Percentiles rank a stretch among this genome's conserved stretches.
Conservation (phyloP, 169 alveolate species). For the Plasmodium malariae region DNA sequence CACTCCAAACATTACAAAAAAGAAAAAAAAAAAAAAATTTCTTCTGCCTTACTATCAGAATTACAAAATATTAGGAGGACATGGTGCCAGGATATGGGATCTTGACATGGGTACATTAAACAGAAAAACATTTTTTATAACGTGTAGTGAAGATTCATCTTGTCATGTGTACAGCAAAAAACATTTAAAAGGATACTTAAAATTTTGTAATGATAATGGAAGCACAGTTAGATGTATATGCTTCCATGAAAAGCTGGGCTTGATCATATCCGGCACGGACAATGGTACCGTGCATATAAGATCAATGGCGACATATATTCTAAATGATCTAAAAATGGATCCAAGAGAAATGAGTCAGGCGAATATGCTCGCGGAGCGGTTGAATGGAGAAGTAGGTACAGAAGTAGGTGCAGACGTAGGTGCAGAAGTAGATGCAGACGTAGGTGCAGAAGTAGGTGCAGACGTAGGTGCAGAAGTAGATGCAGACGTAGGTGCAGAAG, state of each 20-base stretch:
- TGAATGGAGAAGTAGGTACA: no score
- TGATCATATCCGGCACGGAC: slow-evolving; percentile 23
- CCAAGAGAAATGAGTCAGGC: no score
- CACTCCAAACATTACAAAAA: not conserved
- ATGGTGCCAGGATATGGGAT: slow-evolving; percentile 73
- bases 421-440: no score
- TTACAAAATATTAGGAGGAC: slow-evolving; percentile 40
- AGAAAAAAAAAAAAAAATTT: not conserved
- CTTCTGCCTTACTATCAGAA: not conserved
- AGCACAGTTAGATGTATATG: slow-evolving; percentile 50
- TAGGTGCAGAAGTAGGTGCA: no score
- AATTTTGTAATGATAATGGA: slow-evolving; percentile 26
- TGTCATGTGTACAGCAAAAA: slow-evolving; percentile 39
- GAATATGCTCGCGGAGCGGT: not conserved
- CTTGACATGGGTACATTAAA: slow-evolving; percentile 42
- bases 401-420: no score
- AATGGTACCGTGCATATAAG: slow-evolving; percentile 40
- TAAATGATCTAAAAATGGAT: no score
- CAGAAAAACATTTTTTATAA: slow-evolving; percentile 26
- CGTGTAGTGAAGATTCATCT: slow-evolving; percentile 70
- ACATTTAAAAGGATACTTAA: not conserved
- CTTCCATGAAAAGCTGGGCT: slow-evolving; percentile 4
- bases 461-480: no score
- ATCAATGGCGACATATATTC: not conserved
- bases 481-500: no score